Base-by-base conservation (phyloP, 441 rosid species). In the Populus trichocarpa region DNA sequence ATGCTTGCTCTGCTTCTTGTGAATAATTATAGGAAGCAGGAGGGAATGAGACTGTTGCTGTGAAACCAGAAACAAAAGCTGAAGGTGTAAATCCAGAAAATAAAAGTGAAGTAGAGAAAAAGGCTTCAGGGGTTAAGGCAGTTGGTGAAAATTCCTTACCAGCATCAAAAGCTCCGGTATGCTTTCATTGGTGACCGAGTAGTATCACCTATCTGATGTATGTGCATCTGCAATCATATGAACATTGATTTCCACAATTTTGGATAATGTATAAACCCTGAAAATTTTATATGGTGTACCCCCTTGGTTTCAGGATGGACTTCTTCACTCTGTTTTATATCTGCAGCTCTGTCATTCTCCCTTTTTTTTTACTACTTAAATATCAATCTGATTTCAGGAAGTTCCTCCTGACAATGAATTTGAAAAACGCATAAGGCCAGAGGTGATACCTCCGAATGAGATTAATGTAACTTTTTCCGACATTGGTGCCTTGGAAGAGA, bases 361-460 rank as follows among this genome's bases (percentile, higher is more conserved):
- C 2, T 69, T n/a, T 61, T 30, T 13, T 3, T 7, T 33, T 5
- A 14, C 46, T 59, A n/a, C 7, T 70, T n/a, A 38, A 13, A 40
- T 61, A 33, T 40, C 8, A 53, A 25, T 22, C 25, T 23, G 30
- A 53, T 40, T 36, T 67, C 85, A 86, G 84, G 90, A 87, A 74
- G 81, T 84, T 80, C 75, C 86, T 70, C 90, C 90, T 2, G 94
- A 88, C 83, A 88, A 89, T 68, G 97, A 92, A 83, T 91, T 91
- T 40, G 97, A 92, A 83, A 92, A 91, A 85, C 90, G 92, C 20
- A 91, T 89, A 83, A 88, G 95, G 83, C 97, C 92, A 3, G 97
- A 91, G 79, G 95, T 89, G 67, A 92, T 89, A 78, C 90, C 90
- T 20, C 87, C 95, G 9, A 80, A 84, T 71, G 92, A 92, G 74